phyloP scores from a whole-genome alignment of 371 early-diverging fungal genomes.

The Mortierella sp. region DNA sequence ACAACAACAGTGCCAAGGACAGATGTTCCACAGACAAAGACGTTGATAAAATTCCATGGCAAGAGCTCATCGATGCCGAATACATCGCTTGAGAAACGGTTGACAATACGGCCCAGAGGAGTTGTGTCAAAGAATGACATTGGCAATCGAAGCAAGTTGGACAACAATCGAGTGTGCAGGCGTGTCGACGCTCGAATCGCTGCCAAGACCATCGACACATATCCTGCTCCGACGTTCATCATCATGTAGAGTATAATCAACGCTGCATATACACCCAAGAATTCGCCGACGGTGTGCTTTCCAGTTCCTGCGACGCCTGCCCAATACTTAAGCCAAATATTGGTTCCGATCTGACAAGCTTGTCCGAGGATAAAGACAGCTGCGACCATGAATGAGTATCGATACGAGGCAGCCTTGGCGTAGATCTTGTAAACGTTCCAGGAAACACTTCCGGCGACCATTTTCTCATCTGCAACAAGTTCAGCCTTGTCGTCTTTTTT shows the following conservation, averaged over 20 bases:
- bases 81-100: conserved; percentile 69
- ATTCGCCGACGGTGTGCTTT: conserved; percentile 11
- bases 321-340: conserved; percentile 73
- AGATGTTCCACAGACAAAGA: conserved; percentile 20
- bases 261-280: conserved; percentile 44
- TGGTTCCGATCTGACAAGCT: conserved; percentile 47
- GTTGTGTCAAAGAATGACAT: conserved; percentile 60
- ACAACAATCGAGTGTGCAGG: conserved; percentile 55
- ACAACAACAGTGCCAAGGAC: conserved; percentile 43
- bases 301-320: conserved; percentile 41
- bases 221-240: conserved; percentile 37
- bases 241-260: conserved; percentile 29
- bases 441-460: conserved; percentile 68
- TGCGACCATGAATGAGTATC: conserved; percentile 42
- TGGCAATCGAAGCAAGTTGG: conserved; percentile 63
- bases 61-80: conserved; percentile 27
- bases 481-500: conserved; percentile 51
- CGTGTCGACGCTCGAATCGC: conserved; percentile 43
- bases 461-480: conserved; percentile 68
- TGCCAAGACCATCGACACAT: conserved; percentile 43
- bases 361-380: not conserved
- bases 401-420: conserved; percentile 57
- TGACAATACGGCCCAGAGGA: conserved; percentile 78
- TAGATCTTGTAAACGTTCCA: conserved; percentile 67
- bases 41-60: conserved; percentile 37